Conservation (phyloP, 257 asterid species). For the Apocynum venetum region DNA sequence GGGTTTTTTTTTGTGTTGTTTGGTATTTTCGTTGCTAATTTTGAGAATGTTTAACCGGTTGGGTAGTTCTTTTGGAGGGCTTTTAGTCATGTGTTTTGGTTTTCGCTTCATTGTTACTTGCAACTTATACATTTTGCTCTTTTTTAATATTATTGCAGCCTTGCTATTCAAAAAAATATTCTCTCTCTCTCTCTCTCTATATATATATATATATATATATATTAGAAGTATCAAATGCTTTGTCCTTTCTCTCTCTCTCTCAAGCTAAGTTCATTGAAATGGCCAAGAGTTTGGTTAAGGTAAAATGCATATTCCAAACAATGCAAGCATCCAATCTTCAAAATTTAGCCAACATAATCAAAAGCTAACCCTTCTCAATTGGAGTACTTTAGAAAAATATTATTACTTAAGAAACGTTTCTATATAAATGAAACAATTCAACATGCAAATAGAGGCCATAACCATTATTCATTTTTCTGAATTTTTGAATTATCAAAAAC, state of each 20-base stretch:
- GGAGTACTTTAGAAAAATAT: background rate
- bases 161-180: too few species aligned
- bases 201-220: too few species aligned
- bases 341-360: background rate
- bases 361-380: background rate
- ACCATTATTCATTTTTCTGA: too few species aligned
- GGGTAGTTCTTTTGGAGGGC: too few species aligned
- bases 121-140: too few species aligned
- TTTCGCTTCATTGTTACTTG: too few species aligned
- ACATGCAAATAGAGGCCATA: background rate
- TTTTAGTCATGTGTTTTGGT: too few species aligned
- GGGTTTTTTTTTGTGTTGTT: too few species aligned
- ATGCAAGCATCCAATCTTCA: background rate
- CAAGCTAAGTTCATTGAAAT: background rate
- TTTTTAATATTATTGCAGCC: too few species aligned
- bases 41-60: too few species aligned
- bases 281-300: background rate
- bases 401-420: conserved; percentile 6
- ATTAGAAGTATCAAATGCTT: background rate
- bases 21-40: too few species aligned
- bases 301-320: background rate
- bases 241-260: background rate
- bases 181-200: too few species aligned
- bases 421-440: background rate
- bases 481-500: background rate